phyloP scores from a whole-genome alignment of 352 stramenopile genomes.

The Phytophthora idaei region DNA sequence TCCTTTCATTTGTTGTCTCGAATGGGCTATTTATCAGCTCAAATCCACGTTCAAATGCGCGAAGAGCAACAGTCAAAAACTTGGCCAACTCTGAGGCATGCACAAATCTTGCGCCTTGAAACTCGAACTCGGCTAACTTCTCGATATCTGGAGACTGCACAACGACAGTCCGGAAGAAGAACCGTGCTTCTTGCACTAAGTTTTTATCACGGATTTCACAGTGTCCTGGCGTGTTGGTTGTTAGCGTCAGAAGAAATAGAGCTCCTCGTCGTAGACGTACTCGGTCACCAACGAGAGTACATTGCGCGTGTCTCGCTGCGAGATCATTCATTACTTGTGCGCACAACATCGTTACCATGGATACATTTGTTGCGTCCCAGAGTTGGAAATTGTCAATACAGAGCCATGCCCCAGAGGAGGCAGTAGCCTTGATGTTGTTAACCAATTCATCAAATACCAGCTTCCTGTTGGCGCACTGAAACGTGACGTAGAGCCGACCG shows the following conservation, averaged over 20 bases:
- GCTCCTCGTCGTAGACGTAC: constrained; percentile 52
- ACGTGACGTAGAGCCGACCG: constrained; percentile 52
- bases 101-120: constrained; percentile 43
- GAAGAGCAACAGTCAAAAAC: constrained; percentile 39
- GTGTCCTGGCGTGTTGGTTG: background rate
- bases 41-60: constrained; percentile 37
- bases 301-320: constrained; percentile 44
- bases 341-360: constrained; percentile 45
- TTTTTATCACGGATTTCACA: background rate
- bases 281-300: constrained; percentile 42
- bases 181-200: constrained; percentile 24
- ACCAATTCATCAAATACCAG: constrained; percentile 39
- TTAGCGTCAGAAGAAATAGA: constrained; percentile 44
- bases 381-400: constrained; percentile 46
- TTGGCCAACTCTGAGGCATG: constrained; percentile 39
- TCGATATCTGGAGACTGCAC: constrained; percentile 47
- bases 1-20: background rate
- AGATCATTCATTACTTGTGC: constrained; percentile 51
- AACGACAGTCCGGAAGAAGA: constrained; percentile 49
- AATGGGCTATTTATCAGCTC: constrained; percentile 14
- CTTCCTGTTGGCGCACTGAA: constrained; percentile 37
- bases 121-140: constrained; percentile 47
- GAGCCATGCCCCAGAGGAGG: constrained; percentile 63
- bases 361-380: constrained; percentile 25
- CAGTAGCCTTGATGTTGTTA: constrained; percentile 57